Conservation (phyloP, 192 early-diverging fungal species). For the Haplosporangium gracile region DNA sequence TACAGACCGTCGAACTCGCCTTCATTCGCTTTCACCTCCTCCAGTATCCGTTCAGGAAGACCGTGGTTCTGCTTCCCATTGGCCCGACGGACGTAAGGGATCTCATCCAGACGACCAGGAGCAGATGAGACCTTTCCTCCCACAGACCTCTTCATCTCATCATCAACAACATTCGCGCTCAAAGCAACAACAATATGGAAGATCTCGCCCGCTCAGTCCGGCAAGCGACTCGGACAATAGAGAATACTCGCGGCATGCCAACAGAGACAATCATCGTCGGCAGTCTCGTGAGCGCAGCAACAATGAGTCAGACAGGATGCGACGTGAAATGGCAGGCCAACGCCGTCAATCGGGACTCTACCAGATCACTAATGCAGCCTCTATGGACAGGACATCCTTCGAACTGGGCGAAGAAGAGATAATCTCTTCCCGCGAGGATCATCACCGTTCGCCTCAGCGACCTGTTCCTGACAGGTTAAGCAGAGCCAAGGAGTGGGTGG, state of each 20-base stretch:
- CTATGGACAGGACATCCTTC: slow-evolving; percentile 6
- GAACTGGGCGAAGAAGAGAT: slow-evolving; percentile 31
- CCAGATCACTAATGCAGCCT: slow-evolving; percentile 14
- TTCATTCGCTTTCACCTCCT: slow-evolving; percentile 42
- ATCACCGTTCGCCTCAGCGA: neutral
- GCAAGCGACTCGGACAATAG: slow-evolving; percentile 21
- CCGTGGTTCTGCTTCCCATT: slow-evolving; percentile 7
- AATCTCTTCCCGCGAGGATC: neutral
- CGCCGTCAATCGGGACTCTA: slow-evolving; percentile 28
- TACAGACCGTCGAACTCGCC: slow-evolving; percentile 6
- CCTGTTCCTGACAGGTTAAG: slow-evolving; percentile 23
- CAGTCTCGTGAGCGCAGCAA: slow-evolving; percentile 16
- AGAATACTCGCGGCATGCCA: neutral
- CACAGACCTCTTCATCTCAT: neutral
- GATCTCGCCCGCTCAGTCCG: slow-evolving; percentile 15
- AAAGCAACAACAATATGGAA: neutral
- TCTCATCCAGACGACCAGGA: slow-evolving; percentile 21
- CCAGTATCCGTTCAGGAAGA: slow-evolving; percentile 23
- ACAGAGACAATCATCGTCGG: neutral
- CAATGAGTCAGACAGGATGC: slow-evolving; percentile 21
- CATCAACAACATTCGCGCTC: neutral
- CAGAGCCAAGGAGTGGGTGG: slow-evolving; percentile 53
- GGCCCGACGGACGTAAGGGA: slow-evolving; percentile 14
- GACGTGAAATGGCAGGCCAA: slow-evolving; percentile 14
- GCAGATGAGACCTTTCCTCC: neutral